These are phyloP conservation scores for Kernera saxatilis DNA, from an alignment of 345 rosid species.

Conservation along the genomic window DNA sequence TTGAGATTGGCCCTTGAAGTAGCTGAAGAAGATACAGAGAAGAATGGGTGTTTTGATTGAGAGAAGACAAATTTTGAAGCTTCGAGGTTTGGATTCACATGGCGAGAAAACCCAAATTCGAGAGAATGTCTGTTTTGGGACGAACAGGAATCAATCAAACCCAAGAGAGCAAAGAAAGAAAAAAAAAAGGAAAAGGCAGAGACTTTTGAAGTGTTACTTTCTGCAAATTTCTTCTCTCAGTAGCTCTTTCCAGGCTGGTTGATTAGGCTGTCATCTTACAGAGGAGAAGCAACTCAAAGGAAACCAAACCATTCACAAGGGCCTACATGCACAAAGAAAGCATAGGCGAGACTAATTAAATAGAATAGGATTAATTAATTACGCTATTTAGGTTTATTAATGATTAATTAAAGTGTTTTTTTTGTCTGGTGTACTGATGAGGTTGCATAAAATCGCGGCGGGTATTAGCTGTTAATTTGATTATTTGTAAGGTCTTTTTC, in stretches of 20 bases:
- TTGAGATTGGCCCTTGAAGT: neutral
- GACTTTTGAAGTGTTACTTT: slow-evolving; percentile 31
- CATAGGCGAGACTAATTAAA: neutral
- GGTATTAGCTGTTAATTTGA: slow-evolving; percentile 22
- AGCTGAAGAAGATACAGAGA: neutral
- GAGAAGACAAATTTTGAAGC: neutral
- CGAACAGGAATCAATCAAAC: slow-evolving; percentile 2
- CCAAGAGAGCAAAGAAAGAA: neutral
- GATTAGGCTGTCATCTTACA: slow-evolving; percentile 65
- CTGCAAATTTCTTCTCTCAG: slow-evolving; percentile 28
- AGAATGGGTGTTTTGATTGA: neutral
- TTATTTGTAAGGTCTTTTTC: slow-evolving; percentile 18
- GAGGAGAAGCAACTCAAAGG: slow-evolving; percentile 29
- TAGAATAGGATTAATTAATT: slow-evolving; percentile 10
- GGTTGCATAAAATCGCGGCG: slow-evolving; percentile 21
- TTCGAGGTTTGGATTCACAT: slow-evolving; percentile 22
- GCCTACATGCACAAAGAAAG: slow-evolving; percentile 10
- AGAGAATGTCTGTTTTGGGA: slow-evolving; percentile 25
- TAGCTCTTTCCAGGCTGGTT: slow-evolving; percentile 88
- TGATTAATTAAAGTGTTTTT: neutral
- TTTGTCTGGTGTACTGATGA: slow-evolving; percentile 10
- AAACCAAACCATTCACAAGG: slow-evolving; percentile 40
- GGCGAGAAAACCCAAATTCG: slow-evolving; percentile 8
- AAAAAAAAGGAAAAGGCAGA: slow-evolving; percentile 9
- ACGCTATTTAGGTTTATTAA: neutral